phyloP scores from a whole-genome alignment of 768 basidiomycete species.

The Lactarius deliciosus region DNA sequence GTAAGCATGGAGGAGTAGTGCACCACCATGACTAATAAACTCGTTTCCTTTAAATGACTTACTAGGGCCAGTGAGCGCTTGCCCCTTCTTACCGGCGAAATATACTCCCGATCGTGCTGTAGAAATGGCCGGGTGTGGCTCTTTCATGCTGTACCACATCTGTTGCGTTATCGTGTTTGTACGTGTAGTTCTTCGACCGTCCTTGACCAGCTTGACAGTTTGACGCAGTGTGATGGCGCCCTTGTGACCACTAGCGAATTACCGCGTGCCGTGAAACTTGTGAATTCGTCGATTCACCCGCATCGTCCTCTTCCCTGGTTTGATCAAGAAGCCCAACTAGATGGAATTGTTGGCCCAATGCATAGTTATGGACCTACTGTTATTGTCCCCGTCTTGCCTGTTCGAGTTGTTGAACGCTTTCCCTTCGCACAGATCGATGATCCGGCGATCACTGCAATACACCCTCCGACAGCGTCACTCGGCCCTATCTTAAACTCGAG shows the following conservation, averaged over 20 bases:
- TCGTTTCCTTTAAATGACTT: not conserved
- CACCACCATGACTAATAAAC: not conserved
- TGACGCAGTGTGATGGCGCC: not conserved
- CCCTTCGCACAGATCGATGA: not conserved
- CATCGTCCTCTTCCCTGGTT: not conserved
- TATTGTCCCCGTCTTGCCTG: not conserved
- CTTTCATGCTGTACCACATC: too few species aligned
- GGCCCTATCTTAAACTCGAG: not conserved
- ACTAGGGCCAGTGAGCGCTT: not conserved
- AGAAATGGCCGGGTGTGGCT: not conserved
- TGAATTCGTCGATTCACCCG: not conserved
- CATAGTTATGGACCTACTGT: not conserved
- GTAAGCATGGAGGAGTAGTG: slow-evolving; percentile 4
- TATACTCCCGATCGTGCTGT: not conserved
- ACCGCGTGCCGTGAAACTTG: not conserved
- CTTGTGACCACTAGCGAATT: not conserved
- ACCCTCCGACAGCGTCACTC: not conserved
- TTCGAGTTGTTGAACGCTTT: not conserved
- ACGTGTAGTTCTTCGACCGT: not conserved
- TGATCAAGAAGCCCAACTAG: not conserved
- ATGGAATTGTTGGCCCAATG: not conserved
- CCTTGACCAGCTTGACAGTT: not conserved
- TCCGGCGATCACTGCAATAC: not conserved
- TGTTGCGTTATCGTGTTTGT: not conserved
- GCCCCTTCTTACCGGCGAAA: not conserved